A percentile compares a stretch with the other conserved stretches of the same genome.
phyloP scores from a whole-genome alignment of 768 basidiomycete species.

The Rhizopogon vinicolor region DNA sequence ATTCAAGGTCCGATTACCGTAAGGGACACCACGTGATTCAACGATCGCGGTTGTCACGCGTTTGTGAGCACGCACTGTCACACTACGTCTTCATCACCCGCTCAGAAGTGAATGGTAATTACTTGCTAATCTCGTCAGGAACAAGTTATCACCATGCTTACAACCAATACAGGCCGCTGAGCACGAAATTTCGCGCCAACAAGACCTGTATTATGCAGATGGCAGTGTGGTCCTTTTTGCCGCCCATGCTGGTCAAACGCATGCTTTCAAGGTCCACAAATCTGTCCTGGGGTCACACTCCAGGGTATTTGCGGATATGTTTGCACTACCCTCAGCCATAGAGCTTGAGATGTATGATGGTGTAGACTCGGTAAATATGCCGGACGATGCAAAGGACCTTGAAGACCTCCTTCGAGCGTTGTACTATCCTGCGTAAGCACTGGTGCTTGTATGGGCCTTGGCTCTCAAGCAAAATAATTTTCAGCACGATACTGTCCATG shows the following conservation, averaged over 20 bases:
- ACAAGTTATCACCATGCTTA: no score
- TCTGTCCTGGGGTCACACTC: slow-evolving; percentile 21
- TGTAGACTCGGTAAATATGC: slow-evolving; percentile 7
- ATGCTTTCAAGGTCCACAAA: slow-evolving; percentile 27
- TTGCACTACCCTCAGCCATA: slow-evolving; percentile 3
- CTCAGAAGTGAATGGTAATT: neutral
- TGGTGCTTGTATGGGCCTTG: neutral
- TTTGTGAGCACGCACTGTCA: slow-evolving; percentile 15
- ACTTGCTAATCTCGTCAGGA: neutral
- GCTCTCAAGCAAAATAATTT: neutral
- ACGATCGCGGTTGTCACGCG: slow-evolving; percentile 33
- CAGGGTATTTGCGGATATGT: slow-evolving; percentile 28
- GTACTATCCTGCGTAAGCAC: slow-evolving; percentile 6
- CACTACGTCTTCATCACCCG: neutral
- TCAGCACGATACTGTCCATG: neutral
- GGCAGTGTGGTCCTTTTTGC: neutral
- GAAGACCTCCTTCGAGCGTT: slow-evolving; percentile 5
- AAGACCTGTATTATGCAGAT: neutral
- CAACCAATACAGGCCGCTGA: neutral
- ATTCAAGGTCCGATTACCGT: slow-evolving; percentile 29
- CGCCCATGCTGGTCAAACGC: neutral
- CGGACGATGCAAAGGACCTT: slow-evolving; percentile 9
- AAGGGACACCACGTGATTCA: slow-evolving; percentile 26
- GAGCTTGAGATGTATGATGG: slow-evolving; percentile 9
- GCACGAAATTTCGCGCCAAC: neutral